Evolutionary conservation across 164 flowering plant genomes (phyloP).

Genomic region (Vitis vinifera): DNA sequence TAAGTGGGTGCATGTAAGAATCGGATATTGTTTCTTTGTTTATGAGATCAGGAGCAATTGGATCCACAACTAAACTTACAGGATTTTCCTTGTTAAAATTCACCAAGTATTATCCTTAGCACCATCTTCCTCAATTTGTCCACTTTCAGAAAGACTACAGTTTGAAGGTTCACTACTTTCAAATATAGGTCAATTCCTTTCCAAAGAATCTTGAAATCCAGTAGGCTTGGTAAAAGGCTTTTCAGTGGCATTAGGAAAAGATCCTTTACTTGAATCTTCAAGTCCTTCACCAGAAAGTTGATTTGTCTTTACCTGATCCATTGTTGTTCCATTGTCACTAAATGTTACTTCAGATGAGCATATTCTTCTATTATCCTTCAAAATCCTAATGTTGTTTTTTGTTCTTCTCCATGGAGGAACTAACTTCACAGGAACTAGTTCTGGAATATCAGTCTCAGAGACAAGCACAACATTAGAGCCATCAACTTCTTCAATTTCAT

Average conservation of each 20-base stretch:
- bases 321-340: slow-evolving; percentile 20
- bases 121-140: slow-evolving; percentile 17
- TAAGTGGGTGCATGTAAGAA: slow-evolving; percentile 12
- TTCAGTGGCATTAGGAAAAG: slow-evolving; percentile 20
- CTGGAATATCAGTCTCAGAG: too few species aligned
- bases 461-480: background rate
- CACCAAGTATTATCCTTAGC: slow-evolving; percentile 7
- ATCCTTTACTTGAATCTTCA: slow-evolving; percentile 18
- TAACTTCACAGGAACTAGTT: slow-evolving; percentile 27
- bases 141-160: slow-evolving; percentile 13
- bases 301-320: slow-evolving; percentile 23
- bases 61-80: slow-evolving; percentile 6
- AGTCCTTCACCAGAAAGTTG: slow-evolving; percentile 24
- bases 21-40: slow-evolving; percentile 16
- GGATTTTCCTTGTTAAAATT: background rate
- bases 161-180: slow-evolving; percentile 23
- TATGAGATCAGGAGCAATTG: slow-evolving; percentile 15
- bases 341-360: slow-evolving; percentile 21
- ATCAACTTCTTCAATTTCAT: slow-evolving; percentile 28
- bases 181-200: background rate
- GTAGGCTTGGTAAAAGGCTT: slow-evolving; percentile 37
- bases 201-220: slow-evolving; percentile 11
- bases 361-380: slow-evolving; percentile 38
- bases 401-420: slow-evolving; percentile 61
- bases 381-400: slow-evolving; percentile 42